A percentile compares a stretch with the other conserved stretches of the same genome.
Conservation (phyloP, 768 basidiomycete genomes). For the Tricholoma flavovirens region DNA sequence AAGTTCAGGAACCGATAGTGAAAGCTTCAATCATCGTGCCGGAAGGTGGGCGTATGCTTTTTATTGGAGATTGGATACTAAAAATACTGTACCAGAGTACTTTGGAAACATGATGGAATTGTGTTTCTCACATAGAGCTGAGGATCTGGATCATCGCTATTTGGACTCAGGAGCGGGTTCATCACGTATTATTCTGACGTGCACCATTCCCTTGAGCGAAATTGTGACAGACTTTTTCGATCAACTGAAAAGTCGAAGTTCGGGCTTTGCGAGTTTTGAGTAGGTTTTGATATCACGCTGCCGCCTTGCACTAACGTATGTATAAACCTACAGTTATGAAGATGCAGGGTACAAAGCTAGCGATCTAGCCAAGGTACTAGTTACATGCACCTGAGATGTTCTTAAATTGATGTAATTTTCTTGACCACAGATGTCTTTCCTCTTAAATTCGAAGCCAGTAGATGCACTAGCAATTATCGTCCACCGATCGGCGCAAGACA, state of each 20-base stretch:
- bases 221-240: conserved; percentile 96
- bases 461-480: conserved; percentile 93
- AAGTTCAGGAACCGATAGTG: conserved; percentile 89
- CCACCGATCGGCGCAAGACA: conserved; percentile 72
- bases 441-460: conserved; percentile 83
- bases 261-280: conserved; percentile 91
- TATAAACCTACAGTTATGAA: conserved; percentile 64
- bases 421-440: conserved; percentile 70
- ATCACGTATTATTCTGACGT: conserved; percentile 74
- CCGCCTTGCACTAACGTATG: not conserved
- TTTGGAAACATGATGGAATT: conserved; percentile 96
- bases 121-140: conserved; percentile 80
- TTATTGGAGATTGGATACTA: not conserved
- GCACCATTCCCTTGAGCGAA: conserved; percentile 82
- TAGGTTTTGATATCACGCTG: conserved; percentile 31
- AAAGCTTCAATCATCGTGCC: conserved; percentile 93
- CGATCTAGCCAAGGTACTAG: conserved; percentile 71
- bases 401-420: not conserved
- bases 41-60: conserved; percentile 49
- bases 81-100: conserved; percentile 51
- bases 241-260: conserved; percentile 87
- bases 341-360: conserved; percentile 84
- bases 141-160: conserved; percentile 78
- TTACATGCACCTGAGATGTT: not conserved
- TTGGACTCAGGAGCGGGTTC: conserved; percentile 56